phyloP scores from a whole-genome alignment of 2,329 filamentous ascomycete genomes.

The Curvularia verruculosa region DNA sequence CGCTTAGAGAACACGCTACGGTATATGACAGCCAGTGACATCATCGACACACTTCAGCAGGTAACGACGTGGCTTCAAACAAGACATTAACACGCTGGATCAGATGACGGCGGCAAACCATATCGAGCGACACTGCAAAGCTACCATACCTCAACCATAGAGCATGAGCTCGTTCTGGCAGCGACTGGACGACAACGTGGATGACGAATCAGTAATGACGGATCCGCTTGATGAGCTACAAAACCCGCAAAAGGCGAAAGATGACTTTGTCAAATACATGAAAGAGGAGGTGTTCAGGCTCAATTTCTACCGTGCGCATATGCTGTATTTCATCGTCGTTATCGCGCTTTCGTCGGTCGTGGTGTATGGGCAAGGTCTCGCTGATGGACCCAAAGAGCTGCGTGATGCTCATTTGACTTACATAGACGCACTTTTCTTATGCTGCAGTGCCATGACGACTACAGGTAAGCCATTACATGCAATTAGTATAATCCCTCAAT shows the following conservation, averaged over 20 bases:
- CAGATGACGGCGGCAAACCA: not conserved
- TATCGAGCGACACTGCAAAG: conserved; percentile 2
- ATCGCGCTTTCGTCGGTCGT: conserved; percentile 37
- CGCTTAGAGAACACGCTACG: conserved; percentile 1
- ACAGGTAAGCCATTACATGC: conserved; percentile 20
- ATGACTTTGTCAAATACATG: conserved; percentile 27
- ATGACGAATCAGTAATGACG: conserved; percentile 14
- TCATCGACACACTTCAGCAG: conserved; percentile 4
- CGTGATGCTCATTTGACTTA: conserved; percentile 29
- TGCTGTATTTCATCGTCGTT: conserved; percentile 39
- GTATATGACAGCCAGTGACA: conserved; percentile 10
- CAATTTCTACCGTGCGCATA: conserved; percentile 38
- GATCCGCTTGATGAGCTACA: conserved; percentile 27
- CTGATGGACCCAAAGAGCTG: conserved; percentile 28
- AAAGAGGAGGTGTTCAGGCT: conserved; percentile 23
- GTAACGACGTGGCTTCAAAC: conserved; percentile 3
- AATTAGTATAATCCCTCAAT: not conserved
- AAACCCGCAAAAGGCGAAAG: conserved; percentile 24
- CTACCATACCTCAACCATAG: not conserved
- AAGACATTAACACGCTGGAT: not conserved
- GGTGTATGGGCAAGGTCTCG: conserved; percentile 38
- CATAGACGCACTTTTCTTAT: conserved; percentile 37
- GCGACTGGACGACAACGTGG: conserved; percentile 11
- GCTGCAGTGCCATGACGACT: conserved; percentile 42
- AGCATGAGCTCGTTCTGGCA: conserved; percentile 13